phyloP scores from a whole-genome alignment of 2,329 filamentous ascomycete species.

The Verticillium isaacii region DNA sequence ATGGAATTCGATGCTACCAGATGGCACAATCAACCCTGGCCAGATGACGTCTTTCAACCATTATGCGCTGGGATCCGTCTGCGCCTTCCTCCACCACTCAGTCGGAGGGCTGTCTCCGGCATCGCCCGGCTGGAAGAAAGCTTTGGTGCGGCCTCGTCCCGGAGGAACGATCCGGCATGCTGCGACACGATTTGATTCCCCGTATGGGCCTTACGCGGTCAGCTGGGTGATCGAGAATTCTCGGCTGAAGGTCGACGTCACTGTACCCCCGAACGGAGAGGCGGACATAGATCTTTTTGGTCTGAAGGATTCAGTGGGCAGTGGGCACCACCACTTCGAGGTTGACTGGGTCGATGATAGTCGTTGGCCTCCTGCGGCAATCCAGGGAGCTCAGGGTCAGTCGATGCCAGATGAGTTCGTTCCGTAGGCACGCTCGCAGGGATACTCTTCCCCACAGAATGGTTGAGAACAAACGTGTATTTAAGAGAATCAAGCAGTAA shows the following conservation, averaged over 20 bases:
- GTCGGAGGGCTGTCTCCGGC: constrained; percentile 17
- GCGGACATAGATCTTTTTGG: constrained; percentile 6
- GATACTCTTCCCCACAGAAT: no score
- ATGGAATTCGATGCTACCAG: constrained; percentile 32
- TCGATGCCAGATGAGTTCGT: not conserved
- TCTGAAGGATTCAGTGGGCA: not conserved
- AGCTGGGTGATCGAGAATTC: not conserved
- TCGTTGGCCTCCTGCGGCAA: not conserved
- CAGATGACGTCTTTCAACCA: constrained; percentile 38
- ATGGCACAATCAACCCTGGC: constrained; percentile 31
- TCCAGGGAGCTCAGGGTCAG: not conserved
- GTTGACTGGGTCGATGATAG: not conserved
- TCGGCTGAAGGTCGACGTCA: constrained; percentile 2
- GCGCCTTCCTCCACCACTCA: constrained; percentile 27
- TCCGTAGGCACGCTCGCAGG: not conserved
- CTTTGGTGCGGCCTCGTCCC: constrained; percentile 1
- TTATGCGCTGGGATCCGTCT: constrained; percentile 33
- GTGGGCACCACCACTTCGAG: not conserved
- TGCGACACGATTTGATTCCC: constrained; percentile 5
- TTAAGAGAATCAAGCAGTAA: no score
- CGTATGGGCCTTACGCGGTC: not conserved
- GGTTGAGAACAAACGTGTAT: no score
- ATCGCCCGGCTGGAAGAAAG: constrained; percentile 18
- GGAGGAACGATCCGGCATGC: constrained; percentile 4
- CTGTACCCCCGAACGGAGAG: constrained; percentile 4